Evolutionary conservation across 2,329 filamentous ascomycete species (phyloP).

Genomic region (Beauveria australis): DNA sequence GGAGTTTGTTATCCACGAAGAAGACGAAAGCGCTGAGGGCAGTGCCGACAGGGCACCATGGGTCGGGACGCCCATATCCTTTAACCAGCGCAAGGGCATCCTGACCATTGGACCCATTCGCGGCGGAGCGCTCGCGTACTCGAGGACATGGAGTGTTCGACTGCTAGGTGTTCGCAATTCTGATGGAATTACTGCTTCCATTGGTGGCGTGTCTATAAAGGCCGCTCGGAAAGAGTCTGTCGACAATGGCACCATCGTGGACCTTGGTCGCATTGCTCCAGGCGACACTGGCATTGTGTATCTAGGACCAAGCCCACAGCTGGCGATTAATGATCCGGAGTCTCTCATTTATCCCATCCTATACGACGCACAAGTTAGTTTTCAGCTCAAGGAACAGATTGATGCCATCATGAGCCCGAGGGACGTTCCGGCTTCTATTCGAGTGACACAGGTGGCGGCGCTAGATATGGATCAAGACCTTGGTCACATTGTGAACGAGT

Average conservation of each 20-base stretch:
- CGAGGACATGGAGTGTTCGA: conserved; percentile 10
- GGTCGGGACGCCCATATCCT: conserved; percentile 8
- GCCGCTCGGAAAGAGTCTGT: not conserved
- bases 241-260: conserved; percentile 7
- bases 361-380: conserved; percentile 14
- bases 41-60: not conserved
- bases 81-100: conserved; percentile 10
- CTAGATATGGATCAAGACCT: conserved; percentile 17
- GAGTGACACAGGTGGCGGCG: conserved; percentile 14
- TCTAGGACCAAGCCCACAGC: conserved; percentile 12
- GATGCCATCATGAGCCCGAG: conserved; percentile 10
- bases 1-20: conserved; percentile 40
- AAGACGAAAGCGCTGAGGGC: conserved; percentile 17
- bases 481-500: conserved; percentile 14
- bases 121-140: not conserved
- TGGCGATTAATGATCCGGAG: conserved; percentile 12
- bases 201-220: not conserved
- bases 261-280: conserved; percentile 11
- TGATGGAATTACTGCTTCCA: not conserved
- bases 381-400: conserved; percentile 15
- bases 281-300: conserved; percentile 8
- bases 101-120: conserved; percentile 7
- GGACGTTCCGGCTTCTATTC: conserved; percentile 6
- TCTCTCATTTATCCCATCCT: conserved; percentile 14
- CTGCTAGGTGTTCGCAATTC: not conserved